A percentile compares a stretch with the other conserved stretches of the same genome.
Evolutionary conservation across 2,329 filamentous ascomycete species (phyloP).

Genomic region (Aschersonia sp.): DNA sequence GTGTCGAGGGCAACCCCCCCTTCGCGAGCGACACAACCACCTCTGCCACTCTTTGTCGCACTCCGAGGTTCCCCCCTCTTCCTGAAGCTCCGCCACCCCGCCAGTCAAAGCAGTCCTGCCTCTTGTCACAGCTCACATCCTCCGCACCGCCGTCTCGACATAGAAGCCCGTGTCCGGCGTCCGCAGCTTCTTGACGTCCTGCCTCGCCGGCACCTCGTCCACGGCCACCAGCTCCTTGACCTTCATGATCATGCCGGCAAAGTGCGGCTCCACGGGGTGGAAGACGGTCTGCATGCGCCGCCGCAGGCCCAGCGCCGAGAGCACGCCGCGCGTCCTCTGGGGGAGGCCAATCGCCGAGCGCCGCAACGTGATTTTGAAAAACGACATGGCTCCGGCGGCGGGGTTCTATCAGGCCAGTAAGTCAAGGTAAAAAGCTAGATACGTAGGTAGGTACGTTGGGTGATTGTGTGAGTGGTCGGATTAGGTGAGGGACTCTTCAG

Average conservation of each 20-base stretch:
- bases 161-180: conserved; percentile 70
- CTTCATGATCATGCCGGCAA: conserved; percentile 82
- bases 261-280: conserved; percentile 65
- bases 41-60: too few relatives aligned
- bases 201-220: conserved; percentile 57
- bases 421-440: too few relatives aligned
- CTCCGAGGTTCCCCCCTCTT: too few relatives aligned
- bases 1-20: too few relatives aligned
- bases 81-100: neutral
- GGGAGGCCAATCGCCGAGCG: conserved; percentile 84
- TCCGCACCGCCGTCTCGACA: conserved; percentile 43
- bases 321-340: conserved; percentile 61
- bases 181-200: conserved; percentile 55
- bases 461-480: neutral
- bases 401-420: too few relatives aligned
- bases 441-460: neutral
- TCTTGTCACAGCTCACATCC: conserved; percentile 5
- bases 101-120: neutral
- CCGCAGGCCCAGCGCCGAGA: conserved; percentile 71
- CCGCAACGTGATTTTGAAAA: conserved; percentile 83
- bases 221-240: conserved; percentile 87
- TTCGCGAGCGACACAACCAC: too few relatives aligned
- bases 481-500: neutral
- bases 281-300: conserved; percentile 80
- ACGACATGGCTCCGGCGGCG: conserved; percentile 41